Evolutionary conservation across 495 filamentous ascomycete species (phyloP).

Genomic region (Pseudomonodictys pantanalensis): DNA sequence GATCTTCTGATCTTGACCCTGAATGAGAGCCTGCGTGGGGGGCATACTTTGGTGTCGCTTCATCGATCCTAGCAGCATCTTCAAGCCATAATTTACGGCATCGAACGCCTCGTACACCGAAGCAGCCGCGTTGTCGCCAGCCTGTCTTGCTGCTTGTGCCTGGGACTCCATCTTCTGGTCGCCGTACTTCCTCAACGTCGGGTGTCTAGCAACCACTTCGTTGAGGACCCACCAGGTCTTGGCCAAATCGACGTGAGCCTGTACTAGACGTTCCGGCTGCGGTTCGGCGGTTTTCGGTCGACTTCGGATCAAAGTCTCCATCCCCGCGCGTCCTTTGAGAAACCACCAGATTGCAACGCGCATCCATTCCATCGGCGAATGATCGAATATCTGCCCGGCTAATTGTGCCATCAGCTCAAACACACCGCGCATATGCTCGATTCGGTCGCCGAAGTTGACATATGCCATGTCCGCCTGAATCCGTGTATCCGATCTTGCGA

Average conservation of each 20-base stretch:
- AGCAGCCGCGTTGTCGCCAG: slow-evolving; percentile 49
- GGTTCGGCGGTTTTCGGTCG: slow-evolving; percentile 45
- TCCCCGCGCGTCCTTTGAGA: slow-evolving; percentile 64
- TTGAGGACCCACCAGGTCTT: slow-evolving; percentile 80
- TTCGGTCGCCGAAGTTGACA: slow-evolving; percentile 62
- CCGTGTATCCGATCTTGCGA: slow-evolving; percentile 30
- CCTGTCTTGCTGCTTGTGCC: slow-evolving; percentile 46
- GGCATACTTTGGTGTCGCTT: slow-evolving; percentile 73
- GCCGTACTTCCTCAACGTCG: slow-evolving; percentile 45
- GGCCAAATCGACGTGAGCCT: slow-evolving; percentile 65
- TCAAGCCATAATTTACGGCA: slow-evolving; percentile 58
- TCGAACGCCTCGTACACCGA: slow-evolving; percentile 55
- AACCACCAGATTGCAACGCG: slow-evolving; percentile 85
- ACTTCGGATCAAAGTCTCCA: slow-evolving; percentile 68
- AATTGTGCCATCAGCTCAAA: slow-evolving; percentile 70
- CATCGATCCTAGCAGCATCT: slow-evolving; percentile 75
- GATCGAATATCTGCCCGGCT: slow-evolving; percentile 56
- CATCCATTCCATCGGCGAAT: slow-evolving; percentile 63
- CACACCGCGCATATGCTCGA: slow-evolving; percentile 62
- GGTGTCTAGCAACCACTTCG: slow-evolving; percentile 50
- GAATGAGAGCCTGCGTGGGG: slow-evolving; percentile 55
- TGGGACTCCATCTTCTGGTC: slow-evolving; percentile 48
- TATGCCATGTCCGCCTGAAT: slow-evolving; percentile 61
- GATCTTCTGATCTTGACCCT: slow-evolving; percentile 67
- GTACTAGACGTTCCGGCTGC: slow-evolving; percentile 33